Conservation (phyloP, 768 basidiomycete species). For the Lactarius hatsudake region DNA sequence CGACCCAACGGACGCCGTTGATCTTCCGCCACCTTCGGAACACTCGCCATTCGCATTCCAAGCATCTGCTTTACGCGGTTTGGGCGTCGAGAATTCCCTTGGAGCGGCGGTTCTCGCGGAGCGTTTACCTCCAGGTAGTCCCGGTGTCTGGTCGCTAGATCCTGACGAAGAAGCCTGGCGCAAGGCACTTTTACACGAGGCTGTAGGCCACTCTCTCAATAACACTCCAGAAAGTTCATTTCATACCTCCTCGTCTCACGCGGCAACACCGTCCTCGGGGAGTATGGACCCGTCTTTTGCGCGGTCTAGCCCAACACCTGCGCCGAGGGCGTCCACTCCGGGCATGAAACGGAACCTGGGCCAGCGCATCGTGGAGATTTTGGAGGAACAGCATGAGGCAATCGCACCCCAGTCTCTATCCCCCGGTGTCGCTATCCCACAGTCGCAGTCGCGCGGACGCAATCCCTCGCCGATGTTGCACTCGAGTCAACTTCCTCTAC, state of each 20-base stretch:
- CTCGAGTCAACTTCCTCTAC: slow-evolving; percentile 48
- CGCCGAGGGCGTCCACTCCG: slow-evolving; percentile 14
- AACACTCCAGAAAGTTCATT: slow-evolving; percentile 45
- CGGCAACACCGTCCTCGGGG: slow-evolving; percentile 27
- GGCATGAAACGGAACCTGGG: slow-evolving; percentile 27
- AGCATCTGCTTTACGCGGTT: slow-evolving; percentile 66
- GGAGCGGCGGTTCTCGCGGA: slow-evolving; percentile 77
- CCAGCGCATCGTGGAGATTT: slow-evolving; percentile 25
- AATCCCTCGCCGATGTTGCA: slow-evolving; percentile 29
- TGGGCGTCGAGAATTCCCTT: slow-evolving; percentile 72
- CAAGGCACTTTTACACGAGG: slow-evolving; percentile 70
- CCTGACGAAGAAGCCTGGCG: slow-evolving; percentile 68
- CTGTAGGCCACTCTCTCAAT: slow-evolving; percentile 73
- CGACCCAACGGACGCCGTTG: slow-evolving; percentile 83
- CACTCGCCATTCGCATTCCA: slow-evolving; percentile 73
- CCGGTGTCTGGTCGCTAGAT: slow-evolving; percentile 55
- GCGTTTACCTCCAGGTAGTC: slow-evolving; percentile 60
- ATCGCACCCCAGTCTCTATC: slow-evolving; percentile 1
- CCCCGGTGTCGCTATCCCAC: not conserved
- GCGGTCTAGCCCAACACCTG: slow-evolving; percentile 20
- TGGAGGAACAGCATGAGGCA: slow-evolving; percentile 23
- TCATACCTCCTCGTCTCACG: slow-evolving; percentile 36
- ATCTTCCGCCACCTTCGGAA: slow-evolving; percentile 67
- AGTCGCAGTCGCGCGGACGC: slow-evolving; percentile 1
- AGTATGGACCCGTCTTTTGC: slow-evolving; percentile 30